These are phyloP conservation scores for Rhodotorula sp. DNA, from an alignment of 1,284 basidiomycete genomes.

Conservation along the genomic window DNA sequence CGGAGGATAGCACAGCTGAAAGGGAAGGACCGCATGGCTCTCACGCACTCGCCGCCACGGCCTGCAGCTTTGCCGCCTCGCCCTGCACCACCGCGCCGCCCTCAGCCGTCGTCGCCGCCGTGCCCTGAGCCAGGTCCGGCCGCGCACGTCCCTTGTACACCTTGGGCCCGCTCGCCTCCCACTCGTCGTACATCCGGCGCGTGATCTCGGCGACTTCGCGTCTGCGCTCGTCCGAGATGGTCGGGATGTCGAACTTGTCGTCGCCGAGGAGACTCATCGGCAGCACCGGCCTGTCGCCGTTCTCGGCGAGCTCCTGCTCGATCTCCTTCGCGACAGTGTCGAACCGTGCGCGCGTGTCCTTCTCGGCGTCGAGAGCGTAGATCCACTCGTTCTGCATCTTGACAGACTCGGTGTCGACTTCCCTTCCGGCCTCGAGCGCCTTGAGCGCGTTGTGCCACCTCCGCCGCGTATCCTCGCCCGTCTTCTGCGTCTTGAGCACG, in stretches of 20 bases:
- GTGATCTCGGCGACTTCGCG: not conserved
- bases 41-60: no score
- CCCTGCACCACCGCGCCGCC: not conserved
- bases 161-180: not conserved
- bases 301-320: slow-evolving; percentile 3
- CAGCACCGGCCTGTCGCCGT: slow-evolving; percentile 1
- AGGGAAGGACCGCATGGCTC: no score
- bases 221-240: slow-evolving; percentile 5
- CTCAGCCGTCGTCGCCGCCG: not conserved
- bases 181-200: not conserved
- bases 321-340: not conserved
- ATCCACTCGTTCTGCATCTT: slow-evolving; percentile 7
- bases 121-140: not conserved
- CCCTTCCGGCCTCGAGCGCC: not conserved
- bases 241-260: slow-evolving; percentile 9
- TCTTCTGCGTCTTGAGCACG: slow-evolving; percentile 31
- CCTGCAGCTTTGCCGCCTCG: no score
- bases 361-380: slow-evolving; percentile 8
- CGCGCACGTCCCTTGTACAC: not conserved
- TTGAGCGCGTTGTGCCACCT: slow-evolving; percentile 3
- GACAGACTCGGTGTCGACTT: not conserved
- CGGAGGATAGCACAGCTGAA: no score
- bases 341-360: slow-evolving; percentile 5
- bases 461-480: slow-evolving; percentile 6
- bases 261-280: slow-evolving; percentile 8